phyloP scores from a whole-genome alignment of 495 filamentous ascomycete genomes.

The Aspergillus olivimuriae region DNA sequence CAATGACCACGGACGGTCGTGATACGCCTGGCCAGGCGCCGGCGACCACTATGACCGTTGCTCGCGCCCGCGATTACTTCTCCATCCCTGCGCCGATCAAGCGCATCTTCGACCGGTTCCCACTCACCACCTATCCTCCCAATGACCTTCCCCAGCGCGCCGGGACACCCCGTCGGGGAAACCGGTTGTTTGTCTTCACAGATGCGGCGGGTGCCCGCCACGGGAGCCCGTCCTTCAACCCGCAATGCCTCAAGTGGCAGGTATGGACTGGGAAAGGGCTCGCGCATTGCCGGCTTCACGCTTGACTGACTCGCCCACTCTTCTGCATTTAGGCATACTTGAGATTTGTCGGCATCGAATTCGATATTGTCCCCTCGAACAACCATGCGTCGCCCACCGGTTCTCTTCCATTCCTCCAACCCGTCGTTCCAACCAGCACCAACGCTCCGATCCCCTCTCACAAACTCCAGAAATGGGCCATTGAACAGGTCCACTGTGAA shows the following conservation, averaged over 20 bases:
- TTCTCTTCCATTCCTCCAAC: slow-evolving; percentile 79
- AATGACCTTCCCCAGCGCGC: slow-evolving; percentile 69
- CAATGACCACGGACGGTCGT: slow-evolving; percentile 30
- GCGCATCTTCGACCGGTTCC: slow-evolving; percentile 76
- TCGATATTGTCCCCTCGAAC: slow-evolving; percentile 64
- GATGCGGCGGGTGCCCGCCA: slow-evolving; percentile 54
- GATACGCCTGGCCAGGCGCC: slow-evolving; percentile 20
- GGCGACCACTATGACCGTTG: slow-evolving; percentile 9
- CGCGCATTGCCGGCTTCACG: neutral
- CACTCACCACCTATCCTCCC: slow-evolving; percentile 67
- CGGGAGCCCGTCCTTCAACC: slow-evolving; percentile 79
- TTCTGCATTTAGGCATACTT: slow-evolving; percentile 63
- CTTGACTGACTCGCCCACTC: neutral
- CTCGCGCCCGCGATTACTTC: slow-evolving; percentile 41
- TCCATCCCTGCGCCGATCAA: slow-evolving; percentile 70
- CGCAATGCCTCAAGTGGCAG: slow-evolving; percentile 95
- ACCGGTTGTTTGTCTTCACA: slow-evolving; percentile 74
- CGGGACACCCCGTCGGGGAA: slow-evolving; percentile 37
- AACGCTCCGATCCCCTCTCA: slow-evolving; percentile 51
- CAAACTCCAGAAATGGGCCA: slow-evolving; percentile 66
- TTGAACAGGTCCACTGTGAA: slow-evolving; percentile 40
- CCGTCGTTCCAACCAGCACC: slow-evolving; percentile 29
- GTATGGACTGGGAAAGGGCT: slow-evolving; percentile 44
- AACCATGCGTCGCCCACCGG: slow-evolving; percentile 93
- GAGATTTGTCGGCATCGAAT: slow-evolving; percentile 65